Conservation (phyloP, 2,329 filamentous ascomycete species). For the Cladophialophora immunda region DNA sequence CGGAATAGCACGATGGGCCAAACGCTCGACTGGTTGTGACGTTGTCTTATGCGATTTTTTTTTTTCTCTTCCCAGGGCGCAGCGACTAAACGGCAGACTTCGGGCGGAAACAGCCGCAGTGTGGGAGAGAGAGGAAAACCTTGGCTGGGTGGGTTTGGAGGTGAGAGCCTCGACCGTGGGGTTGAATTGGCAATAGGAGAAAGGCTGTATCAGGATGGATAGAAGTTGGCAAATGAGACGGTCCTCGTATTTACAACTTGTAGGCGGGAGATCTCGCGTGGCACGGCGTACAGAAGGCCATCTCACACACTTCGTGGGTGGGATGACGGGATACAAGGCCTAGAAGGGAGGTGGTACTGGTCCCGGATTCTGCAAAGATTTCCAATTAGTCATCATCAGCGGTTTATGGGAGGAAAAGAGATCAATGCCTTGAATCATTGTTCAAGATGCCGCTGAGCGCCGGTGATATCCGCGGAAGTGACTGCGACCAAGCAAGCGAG, state of each 20-base stretch:
- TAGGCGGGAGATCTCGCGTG: not conserved
- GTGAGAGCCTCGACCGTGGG: not conserved
- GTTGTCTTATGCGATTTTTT: conserved; percentile 19
- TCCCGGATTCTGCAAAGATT: not conserved
- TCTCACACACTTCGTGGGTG: not conserved
- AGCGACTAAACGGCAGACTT: not conserved
- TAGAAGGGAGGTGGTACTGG: not conserved
- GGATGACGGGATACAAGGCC: not conserved
- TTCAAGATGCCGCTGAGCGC: not conserved
- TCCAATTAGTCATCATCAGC: conserved; percentile 7
- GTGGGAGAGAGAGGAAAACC: conserved; percentile 4
- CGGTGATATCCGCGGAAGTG: conserved; percentile 17
- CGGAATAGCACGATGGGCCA: not conserved
- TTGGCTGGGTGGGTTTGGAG: not conserved
- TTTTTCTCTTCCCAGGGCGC: not conserved
- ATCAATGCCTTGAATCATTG: not conserved
- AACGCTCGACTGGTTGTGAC: conserved; percentile 8
- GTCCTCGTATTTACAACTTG: not conserved
- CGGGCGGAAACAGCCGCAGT: conserved; percentile 16
- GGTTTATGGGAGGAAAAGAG: not conserved
- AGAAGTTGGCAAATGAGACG: not conserved
- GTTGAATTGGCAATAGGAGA: not conserved
- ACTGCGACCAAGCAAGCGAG: not conserved
- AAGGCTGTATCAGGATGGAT: not conserved
- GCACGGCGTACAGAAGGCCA: not conserved